phyloP scores from a whole-genome alignment of 1,284 basidiomycete genomes.

The Papiliotrema flavescens region DNA sequence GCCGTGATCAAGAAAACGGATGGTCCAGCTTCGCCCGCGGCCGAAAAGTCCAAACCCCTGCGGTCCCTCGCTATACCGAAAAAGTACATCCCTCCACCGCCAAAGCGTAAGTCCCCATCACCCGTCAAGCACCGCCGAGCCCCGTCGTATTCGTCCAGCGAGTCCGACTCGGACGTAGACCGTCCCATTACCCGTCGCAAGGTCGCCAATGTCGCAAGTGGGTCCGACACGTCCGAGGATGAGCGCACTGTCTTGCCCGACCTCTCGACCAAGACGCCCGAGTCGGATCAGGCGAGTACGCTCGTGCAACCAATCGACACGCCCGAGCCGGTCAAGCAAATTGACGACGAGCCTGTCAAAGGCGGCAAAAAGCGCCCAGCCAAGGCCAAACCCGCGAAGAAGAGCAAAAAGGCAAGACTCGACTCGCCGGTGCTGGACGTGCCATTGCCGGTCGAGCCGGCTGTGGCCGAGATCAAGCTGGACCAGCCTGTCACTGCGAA shows the following conservation, averaged over 20 bases:
- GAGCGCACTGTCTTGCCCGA: no score
- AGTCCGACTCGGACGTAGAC: conserved; percentile 18
- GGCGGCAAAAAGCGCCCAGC: conserved; percentile 18
- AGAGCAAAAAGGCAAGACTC: conserved; percentile 31
- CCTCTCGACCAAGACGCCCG: neutral
- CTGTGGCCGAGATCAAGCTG: conserved; percentile 33
- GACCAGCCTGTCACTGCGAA: conserved; percentile 3
- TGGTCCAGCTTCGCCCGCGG: conserved; percentile 3
- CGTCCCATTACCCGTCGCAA: neutral
- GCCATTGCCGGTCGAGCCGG: conserved; percentile 17
- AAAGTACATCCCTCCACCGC: neutral
- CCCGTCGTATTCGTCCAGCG: conserved; percentile 15
- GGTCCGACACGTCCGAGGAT: neutral
- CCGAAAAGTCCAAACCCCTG: conserved; percentile 23
- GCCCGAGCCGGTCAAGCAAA: conserved; percentile 2
- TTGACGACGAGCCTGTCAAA: conserved; percentile 12
- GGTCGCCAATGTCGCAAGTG: neutral
- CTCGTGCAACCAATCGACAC: neutral
- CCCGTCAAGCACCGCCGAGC: conserved; percentile 9
- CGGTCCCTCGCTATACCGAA: conserved; percentile 31
- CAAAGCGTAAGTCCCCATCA: neutral
- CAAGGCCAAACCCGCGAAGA: conserved; percentile 19
- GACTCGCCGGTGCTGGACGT: conserved; percentile 10
- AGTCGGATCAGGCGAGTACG: neutral
- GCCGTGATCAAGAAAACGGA: conserved; percentile 10